These are phyloP conservation scores for Vinca minor DNA, from an alignment of 257 asterid species.

Conservation along the genomic window DNA sequence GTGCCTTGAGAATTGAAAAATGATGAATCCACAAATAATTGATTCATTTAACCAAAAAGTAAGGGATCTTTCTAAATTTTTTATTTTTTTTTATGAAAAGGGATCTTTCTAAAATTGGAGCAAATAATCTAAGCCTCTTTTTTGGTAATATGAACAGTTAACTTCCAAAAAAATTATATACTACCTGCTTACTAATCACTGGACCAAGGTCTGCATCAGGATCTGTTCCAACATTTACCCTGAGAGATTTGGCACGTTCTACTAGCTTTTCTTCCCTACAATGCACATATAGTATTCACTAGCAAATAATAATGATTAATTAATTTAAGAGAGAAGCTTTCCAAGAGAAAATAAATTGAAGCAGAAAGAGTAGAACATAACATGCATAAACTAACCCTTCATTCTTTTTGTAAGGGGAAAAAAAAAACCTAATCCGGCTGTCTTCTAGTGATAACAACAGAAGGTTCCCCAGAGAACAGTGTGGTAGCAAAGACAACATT, in stretches of 20 bases:
- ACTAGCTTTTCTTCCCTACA: conserved; percentile 84
- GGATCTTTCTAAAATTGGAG: conserved; percentile 6
- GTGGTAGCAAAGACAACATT: background rate
- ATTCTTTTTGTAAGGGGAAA: background rate
- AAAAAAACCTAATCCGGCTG: background rate
- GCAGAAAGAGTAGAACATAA: background rate
- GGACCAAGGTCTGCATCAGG: conserved; percentile 98
- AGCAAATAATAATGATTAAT: background rate
- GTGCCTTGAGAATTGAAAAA: conserved; percentile 7
- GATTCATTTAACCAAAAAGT: background rate
- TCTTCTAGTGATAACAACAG: too few relatives aligned
- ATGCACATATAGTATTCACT: background rate
- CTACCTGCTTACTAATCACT: conserved; percentile 94
- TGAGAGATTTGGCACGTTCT: conserved; percentile 89
- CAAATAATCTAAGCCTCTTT: background rate
- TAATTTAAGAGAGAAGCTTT: background rate
- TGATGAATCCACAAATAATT: conserved; percentile 5
- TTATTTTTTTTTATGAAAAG: too few relatives aligned
- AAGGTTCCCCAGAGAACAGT: background rate
- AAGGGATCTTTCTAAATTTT: too few relatives aligned
- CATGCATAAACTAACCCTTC: background rate
- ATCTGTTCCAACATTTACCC: conserved; percentile 81
- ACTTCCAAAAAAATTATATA: conserved; percentile 8
- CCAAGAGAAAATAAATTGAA: background rate
- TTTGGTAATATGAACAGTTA: conserved; percentile 1